Percentiles rank a stretch among this genome's conserved stretches.
phyloP scores from a whole-genome alignment of 2,329 filamentous ascomycete genomes.

The Beauveria caledonica region DNA sequence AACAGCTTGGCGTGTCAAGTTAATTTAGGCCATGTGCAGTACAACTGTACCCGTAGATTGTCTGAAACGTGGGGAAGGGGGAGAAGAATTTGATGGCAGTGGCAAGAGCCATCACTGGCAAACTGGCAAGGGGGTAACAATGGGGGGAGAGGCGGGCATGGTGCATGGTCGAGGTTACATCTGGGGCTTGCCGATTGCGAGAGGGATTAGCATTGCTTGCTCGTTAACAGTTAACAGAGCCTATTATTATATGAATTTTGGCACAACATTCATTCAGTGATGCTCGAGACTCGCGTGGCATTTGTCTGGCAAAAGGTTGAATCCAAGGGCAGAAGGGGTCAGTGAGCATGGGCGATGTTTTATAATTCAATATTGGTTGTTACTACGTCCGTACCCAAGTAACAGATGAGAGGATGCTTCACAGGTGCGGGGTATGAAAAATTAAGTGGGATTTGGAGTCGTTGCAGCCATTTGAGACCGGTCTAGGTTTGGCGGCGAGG shows the following conservation, averaged over 20 bases:
- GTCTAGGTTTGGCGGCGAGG: slow-evolving; percentile 5
- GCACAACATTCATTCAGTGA: too few species aligned
- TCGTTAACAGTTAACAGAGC: neutral
- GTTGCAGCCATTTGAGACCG: neutral
- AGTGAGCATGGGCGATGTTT: neutral
- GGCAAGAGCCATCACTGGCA: neutral
- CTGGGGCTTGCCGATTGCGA: neutral
- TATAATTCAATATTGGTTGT: neutral
- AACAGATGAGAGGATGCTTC: neutral
- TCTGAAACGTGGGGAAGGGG: neutral
- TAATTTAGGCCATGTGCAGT: neutral
- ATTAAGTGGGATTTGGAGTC: neutral
- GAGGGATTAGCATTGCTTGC: neutral
- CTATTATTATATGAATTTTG: neutral
- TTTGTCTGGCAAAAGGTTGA: too few species aligned
- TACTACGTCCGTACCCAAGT: neutral
- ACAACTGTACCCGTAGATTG: neutral
- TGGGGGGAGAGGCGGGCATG: neutral
- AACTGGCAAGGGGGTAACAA: too few species aligned
- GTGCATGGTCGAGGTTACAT: neutral
- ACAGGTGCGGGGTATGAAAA: neutral
- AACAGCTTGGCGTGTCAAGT: neutral
- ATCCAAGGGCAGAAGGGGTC: too few species aligned
- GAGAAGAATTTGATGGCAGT: too few species aligned
- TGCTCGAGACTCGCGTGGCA: neutral